Evolutionary conservation across 805 yeast genomes (phyloP).

Genomic region (Saccharomycopsis sp.): DNA sequence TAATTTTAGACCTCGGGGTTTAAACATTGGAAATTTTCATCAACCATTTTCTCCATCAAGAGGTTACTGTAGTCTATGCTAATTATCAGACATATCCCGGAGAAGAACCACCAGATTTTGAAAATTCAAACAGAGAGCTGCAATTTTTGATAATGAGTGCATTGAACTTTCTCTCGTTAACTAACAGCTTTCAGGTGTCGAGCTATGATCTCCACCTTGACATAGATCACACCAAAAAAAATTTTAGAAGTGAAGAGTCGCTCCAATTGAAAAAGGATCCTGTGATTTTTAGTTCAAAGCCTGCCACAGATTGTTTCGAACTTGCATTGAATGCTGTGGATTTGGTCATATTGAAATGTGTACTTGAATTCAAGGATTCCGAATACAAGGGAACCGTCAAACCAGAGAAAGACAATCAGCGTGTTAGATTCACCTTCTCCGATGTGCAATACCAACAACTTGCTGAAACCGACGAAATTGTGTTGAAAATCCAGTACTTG

Average conservation of each 20-base stretch:
- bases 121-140: too few relatives aligned
- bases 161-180: neutral
- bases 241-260: slow-evolving; percentile 37
- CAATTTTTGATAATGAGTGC: neutral
- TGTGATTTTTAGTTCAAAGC: slow-evolving; percentile 4
- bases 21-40: neutral
- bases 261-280: slow-evolving; percentile 26
- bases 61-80: neutral
- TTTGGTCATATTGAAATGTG: slow-evolving; percentile 25
- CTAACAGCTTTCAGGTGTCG: slow-evolving; percentile 22
- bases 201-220: slow-evolving; percentile 34
- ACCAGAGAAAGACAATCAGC: slow-evolving; percentile 37
- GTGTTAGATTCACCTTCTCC: slow-evolving; percentile 28
- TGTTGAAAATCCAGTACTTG: slow-evolving; percentile 34
- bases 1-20: neutral
- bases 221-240: slow-evolving; percentile 39
- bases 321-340: slow-evolving; percentile 32
- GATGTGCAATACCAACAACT: slow-evolving; percentile 24
- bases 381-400: slow-evolving; percentile 27
- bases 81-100: too few relatives aligned
- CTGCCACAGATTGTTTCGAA: slow-evolving; percentile 22
- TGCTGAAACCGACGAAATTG: slow-evolving; percentile 21
- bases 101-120: too few relatives aligned
- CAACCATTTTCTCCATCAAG: neutral
- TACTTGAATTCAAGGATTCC: slow-evolving; percentile 14